These are phyloP conservation scores for Mycena sanguinolenta DNA, from an alignment of 768 basidiomycete species.

Conservation along the genomic window DNA sequence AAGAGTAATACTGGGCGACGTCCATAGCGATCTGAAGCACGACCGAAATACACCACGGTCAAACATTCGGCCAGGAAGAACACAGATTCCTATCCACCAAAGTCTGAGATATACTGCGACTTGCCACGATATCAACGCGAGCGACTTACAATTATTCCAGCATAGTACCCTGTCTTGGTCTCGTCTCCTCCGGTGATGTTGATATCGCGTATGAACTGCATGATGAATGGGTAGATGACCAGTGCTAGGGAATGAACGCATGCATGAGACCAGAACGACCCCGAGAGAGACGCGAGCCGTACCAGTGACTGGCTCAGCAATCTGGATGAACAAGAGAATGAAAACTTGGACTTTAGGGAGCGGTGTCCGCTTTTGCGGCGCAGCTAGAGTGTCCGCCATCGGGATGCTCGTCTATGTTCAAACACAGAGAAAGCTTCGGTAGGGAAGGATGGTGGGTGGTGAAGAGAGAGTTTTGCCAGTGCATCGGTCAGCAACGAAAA, in stretches of 20 bases:
- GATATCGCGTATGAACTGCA: constrained; percentile 50
- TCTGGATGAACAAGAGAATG: constrained; percentile 48
- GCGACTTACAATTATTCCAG: constrained; percentile 53
- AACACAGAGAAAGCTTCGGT: too few species aligned
- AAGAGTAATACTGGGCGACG: constrained; percentile 39
- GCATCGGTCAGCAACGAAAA: too few species aligned
- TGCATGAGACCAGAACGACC: neutral
- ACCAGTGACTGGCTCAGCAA: constrained; percentile 51
- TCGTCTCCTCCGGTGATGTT: constrained; percentile 54
- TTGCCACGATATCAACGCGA: neutral
- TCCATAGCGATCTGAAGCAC: constrained; percentile 43
- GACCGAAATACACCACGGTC: constrained; percentile 42
- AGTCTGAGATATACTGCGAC: neutral
- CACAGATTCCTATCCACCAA: constrained; percentile 40
- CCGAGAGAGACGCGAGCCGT: neutral
- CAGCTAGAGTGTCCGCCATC: neutral
- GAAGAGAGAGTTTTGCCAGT: too few species aligned
- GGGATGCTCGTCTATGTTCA: neutral
- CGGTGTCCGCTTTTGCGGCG: constrained; percentile 7
- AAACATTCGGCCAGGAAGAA: constrained; percentile 44
- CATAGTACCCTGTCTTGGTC: constrained; percentile 56
- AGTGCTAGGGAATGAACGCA: constrained; percentile 38
- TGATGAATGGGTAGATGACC: constrained; percentile 57
- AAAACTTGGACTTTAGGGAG: constrained; percentile 35
- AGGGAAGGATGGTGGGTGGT: too few species aligned